Evolutionary conservation across 108 stramenopile genomes (phyloP).

Genomic region (Skeletonema marinoi): DNA sequence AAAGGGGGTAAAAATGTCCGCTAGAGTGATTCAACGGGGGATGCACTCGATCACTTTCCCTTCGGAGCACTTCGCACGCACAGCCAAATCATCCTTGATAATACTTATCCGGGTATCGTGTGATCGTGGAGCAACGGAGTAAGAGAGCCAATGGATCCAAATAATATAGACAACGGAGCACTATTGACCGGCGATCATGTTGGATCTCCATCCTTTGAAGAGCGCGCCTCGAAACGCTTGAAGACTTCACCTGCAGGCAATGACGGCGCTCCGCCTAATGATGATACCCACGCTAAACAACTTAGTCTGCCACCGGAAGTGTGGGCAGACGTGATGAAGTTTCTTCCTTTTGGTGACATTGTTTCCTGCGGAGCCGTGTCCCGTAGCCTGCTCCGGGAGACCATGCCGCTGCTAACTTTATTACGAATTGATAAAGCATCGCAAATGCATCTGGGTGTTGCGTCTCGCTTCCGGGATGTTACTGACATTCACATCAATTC

Average conservation of each 20-base stretch:
- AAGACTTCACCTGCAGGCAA: background rate
- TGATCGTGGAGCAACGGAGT: background rate
- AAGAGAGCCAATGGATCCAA: background rate
- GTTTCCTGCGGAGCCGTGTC: background rate
- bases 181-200: background rate
- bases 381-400: background rate
- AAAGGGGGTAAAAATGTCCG: too few relatives aligned
- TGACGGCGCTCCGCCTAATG: background rate
- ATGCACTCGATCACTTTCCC: too few relatives aligned
- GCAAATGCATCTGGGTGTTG: background rate
- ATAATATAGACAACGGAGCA: background rate
- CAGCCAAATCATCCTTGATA: too few relatives aligned
- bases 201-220: background rate
- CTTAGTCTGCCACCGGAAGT: background rate
- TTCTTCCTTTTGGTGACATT: background rate
- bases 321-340: constrained; percentile 1
- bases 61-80: too few relatives aligned
- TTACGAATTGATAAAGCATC: background rate
- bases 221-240: background rate
- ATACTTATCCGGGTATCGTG: too few relatives aligned
- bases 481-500: constrained; percentile 9
- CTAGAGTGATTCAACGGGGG: too few relatives aligned
- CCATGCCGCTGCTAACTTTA: background rate
- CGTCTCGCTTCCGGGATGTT: constrained; percentile 2
- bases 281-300: background rate